phyloP scores from a whole-genome alignment of 345 rosid genomes.

The Murraya koenigii region DNA sequence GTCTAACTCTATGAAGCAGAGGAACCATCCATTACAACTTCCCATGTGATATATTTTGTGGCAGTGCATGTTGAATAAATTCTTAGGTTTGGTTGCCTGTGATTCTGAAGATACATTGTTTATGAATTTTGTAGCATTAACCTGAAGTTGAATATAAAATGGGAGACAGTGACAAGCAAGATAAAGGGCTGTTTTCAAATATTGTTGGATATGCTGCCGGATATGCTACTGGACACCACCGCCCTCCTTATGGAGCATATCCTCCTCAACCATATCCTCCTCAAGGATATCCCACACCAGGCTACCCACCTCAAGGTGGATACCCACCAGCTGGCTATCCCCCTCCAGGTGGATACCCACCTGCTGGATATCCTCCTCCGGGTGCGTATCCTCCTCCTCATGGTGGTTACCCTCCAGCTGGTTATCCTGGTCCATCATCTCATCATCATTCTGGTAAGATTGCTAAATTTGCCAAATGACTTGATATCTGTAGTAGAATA shows the following conservation, averaged over 20 bases:
- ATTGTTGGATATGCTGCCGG: conserved; percentile 73
- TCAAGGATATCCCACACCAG: conserved; percentile 37
- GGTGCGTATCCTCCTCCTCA: conserved; percentile 49
- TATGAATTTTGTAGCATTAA: conserved; percentile 14
- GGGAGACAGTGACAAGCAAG: conserved; percentile 41
- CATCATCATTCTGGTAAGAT: conserved; percentile 58
- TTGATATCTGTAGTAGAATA: neutral
- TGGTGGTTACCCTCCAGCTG: conserved; percentile 57
- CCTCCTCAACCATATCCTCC: conserved; percentile 38
- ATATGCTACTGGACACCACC: conserved; percentile 46
- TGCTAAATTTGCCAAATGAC: neutral
- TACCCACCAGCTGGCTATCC: conserved; percentile 64
- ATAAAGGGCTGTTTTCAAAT: conserved; percentile 66
- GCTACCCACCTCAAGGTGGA: conserved; percentile 46
- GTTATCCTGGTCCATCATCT: conserved; percentile 58
- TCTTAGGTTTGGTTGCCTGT: neutral
- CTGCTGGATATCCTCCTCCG: conserved; percentile 64
- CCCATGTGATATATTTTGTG: neutral
- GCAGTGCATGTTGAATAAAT: neutral
- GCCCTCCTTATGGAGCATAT: conserved; percentile 24
- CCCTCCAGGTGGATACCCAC: conserved; percentile 56
- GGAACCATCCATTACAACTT: neutral
- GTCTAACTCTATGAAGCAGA: neutral
- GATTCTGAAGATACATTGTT: neutral
- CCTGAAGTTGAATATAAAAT: conserved; percentile 23